Conservation (phyloP, 2,329 filamentous ascomycete species). For the Pyrenophora teres region DNA sequence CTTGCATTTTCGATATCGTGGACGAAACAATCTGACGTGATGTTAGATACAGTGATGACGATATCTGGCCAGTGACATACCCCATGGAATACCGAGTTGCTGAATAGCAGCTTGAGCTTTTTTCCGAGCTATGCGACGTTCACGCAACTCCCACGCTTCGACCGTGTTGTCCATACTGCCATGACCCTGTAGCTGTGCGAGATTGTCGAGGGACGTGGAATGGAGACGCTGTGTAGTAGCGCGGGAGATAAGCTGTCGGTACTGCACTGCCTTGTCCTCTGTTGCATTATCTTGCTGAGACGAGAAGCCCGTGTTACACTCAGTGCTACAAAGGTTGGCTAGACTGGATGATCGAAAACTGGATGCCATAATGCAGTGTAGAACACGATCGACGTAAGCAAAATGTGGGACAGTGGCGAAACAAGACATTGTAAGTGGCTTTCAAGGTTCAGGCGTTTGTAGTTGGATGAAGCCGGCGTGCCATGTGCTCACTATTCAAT, state of each 20-base stretch:
- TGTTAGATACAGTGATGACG: background rate
- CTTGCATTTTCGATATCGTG: background rate
- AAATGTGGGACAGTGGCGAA: too few relatives aligned
- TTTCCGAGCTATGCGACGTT: background rate
- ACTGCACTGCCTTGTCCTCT: conserved; percentile 1
- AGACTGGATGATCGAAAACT: too few relatives aligned
- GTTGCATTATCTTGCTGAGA: background rate
- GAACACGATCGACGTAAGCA: too few relatives aligned
- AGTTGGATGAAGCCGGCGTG: background rate
- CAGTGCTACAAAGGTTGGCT: background rate
- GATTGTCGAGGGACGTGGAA: conserved; percentile 5
- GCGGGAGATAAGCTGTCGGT: conserved; percentile 26
- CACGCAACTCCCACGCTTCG: conserved; percentile 1
- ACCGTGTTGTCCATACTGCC: background rate
- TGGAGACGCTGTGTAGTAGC: conserved; percentile 23
- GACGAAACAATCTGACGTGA: background rate
- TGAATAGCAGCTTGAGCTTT: background rate
- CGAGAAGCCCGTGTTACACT: background rate
- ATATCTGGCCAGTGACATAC: background rate
- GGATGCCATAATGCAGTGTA: too few relatives aligned
- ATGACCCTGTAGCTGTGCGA: background rate
- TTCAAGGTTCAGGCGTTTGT: conserved; percentile 1
- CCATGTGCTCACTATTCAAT: conserved; percentile 3
- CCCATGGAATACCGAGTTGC: background rate
- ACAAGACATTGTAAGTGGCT: background rate